Evolutionary conservation across 306 rosid genomes (phyloP), one percentile per base, ranked within the genome.

Genomic region (Clitoria ternatea): DNA sequence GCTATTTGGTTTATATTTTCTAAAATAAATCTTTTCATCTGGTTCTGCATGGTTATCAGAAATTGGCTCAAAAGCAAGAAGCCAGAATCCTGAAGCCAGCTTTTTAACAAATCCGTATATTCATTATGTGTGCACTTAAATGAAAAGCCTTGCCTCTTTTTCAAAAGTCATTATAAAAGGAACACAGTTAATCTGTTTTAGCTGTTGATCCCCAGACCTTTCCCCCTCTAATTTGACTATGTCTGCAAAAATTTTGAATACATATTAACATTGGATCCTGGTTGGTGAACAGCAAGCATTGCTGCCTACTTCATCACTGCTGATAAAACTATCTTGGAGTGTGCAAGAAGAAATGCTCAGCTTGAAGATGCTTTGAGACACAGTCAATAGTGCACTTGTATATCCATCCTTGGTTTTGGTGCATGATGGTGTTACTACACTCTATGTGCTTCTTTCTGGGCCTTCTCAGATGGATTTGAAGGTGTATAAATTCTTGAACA

Each of bases 231-330:
- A 35, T 33, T 63, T 10, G 19, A 45, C 12, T 15, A 4, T 9
- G 15, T 14, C 47, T 56, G 65, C 3, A 0, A 30, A 33, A 52
- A 49, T 27, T 42, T 50, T 61, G 66, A 50, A 64, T 17, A 14
- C 12, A 32, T 55, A 44, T 71, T 74, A 37, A 73, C 72, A 23
- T 44, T 42, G 19, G 47, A 30, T 14, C 61, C 64, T 66, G 55
- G 56, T 78, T 88, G 73, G 30, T 79, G 79, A 70, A 84, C 96
- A 94, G 98, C 90, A 40, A 76, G 95, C 30, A 80, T 89, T 76
- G 92, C 96, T 1, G 70, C 92, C 1, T 90, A 83, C 80, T 89
- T 90, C 88, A 89, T 90, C 67, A 82, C 92, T 33, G 92, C 92
- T 23, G 97, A 90, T 80, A 89, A 89, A 82, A 84, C 88, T 7